Percentiles rank a stretch among this genome's conserved stretches.
Evolutionary conservation across 306 rosid genomes (phyloP).

Genomic region (Oxytropis ochrocephala): DNA sequence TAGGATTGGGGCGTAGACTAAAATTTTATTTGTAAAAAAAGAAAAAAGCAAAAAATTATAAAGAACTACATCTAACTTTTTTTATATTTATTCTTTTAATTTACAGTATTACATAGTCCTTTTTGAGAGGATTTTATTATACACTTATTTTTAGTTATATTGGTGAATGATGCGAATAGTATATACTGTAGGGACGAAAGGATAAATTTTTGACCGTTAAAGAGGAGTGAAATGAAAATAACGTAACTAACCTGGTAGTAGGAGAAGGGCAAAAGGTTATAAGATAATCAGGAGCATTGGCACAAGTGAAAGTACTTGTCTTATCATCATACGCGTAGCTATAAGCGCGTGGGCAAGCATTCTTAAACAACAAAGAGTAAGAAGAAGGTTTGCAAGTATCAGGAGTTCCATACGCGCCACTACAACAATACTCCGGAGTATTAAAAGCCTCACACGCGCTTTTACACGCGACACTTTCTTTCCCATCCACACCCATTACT

Average conservation of each 20-base stretch:
- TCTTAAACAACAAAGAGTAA: constrained; percentile 66
- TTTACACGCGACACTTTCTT: constrained; percentile 48
- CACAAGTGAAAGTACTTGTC: constrained; percentile 79
- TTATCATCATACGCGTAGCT: constrained; percentile 86
- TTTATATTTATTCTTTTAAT: too few relatives aligned
- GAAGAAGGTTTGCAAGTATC: constrained; percentile 68
- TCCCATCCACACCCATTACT: constrained; percentile 35
- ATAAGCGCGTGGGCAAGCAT: constrained; percentile 82
- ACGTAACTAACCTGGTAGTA: constrained; percentile 34
- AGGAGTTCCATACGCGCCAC: constrained; percentile 54
- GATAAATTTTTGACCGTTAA: not conserved
- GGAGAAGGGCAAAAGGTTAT: constrained; percentile 79
- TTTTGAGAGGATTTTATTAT: too few relatives aligned
- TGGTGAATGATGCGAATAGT: too few relatives aligned
- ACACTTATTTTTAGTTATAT: too few relatives aligned
- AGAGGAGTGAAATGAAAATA: not conserved
- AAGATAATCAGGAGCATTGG: constrained; percentile 51
- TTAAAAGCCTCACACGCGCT: constrained; percentile 86
- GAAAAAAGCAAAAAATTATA: too few relatives aligned
- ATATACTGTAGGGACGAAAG: not conserved
- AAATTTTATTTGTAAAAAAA: too few relatives aligned
- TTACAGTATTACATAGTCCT: too few relatives aligned
- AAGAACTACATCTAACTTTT: too few relatives aligned
- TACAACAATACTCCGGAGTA: constrained; percentile 66
- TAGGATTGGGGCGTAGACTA: too few relatives aligned